Evolutionary conservation across 73 alveolate species (phyloP).

Genomic region (Paramecium primaurelia): DNA sequence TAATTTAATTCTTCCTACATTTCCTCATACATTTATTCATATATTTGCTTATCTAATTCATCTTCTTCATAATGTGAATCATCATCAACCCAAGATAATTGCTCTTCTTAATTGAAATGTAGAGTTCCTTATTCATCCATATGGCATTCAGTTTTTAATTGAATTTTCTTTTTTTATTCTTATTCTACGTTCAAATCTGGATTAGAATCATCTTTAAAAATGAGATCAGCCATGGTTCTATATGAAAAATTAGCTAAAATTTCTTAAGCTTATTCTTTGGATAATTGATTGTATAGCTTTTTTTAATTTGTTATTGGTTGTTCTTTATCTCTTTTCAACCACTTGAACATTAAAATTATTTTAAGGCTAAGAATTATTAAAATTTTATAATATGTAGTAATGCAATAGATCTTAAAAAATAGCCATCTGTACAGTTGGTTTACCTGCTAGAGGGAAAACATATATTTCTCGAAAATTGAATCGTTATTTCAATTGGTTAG

Average conservation of each 20-base stretch:
- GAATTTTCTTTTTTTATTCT: background rate
- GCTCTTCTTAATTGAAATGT: background rate
- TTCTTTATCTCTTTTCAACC: background rate
- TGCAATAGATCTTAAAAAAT: constrained; percentile 15
- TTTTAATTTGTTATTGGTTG: background rate
- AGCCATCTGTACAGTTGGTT: constrained; percentile 58
- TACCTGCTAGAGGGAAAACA: constrained; percentile 70
- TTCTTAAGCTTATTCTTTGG: background rate
- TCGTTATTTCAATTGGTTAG: constrained; percentile 65
- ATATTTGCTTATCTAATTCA: background rate
- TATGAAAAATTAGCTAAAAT: background rate
- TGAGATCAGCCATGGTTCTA: background rate
- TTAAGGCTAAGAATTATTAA: constrained; percentile 7
- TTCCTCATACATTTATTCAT: background rate
- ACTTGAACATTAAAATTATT: constrained; percentile 13
- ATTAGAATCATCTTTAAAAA: background rate
- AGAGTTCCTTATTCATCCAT: background rate
- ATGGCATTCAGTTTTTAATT: background rate
- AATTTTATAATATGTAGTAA: background rate
- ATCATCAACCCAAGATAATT: background rate
- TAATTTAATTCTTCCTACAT: background rate
- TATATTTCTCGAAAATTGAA: constrained; percentile 54
- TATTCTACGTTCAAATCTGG: background rate
- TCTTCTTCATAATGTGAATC: background rate
- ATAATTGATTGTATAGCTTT: background rate